Conservation (phyloP, 2,329 filamentous ascomycete genomes). For the Aulographum hederae region DNA sequence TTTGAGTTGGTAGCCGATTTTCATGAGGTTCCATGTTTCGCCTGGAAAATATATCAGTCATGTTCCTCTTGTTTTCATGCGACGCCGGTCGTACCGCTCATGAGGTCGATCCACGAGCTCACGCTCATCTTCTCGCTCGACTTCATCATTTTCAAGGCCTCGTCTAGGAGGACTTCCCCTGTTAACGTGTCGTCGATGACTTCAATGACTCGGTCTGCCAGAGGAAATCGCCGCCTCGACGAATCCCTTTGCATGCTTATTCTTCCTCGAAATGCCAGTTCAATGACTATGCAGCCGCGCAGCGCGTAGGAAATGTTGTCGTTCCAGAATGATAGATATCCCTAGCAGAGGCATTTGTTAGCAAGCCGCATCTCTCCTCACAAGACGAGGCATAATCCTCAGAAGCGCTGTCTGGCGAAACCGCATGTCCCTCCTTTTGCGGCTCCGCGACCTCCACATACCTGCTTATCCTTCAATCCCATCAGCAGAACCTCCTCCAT, state of each 20-base stretch:
- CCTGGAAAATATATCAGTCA: slow-evolving; percentile 41
- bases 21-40: slow-evolving; percentile 99
- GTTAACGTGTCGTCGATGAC: slow-evolving; percentile 93
- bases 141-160: slow-evolving; percentile 99
- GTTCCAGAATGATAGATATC: slow-evolving; percentile 99
- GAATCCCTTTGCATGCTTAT: slow-evolving; percentile 98
- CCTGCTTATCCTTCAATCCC: slow-evolving; percentile 97
- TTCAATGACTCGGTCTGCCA: slow-evolving; percentile 87
- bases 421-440: background rate
- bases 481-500: slow-evolving; percentile 97
- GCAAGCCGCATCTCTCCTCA: slow-evolving; percentile 6
- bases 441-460: slow-evolving; percentile 23
- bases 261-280: slow-evolving; percentile 85
- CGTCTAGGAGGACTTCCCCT: slow-evolving; percentile 90
- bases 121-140: slow-evolving; percentile 99
- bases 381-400: background rate
- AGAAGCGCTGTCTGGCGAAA: too few species aligned
- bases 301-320: slow-evolving; percentile 98
- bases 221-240: slow-evolving; percentile 73
- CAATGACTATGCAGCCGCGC: slow-evolving; percentile 93
- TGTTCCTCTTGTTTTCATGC: slow-evolving; percentile 9
- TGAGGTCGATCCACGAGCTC: slow-evolving; percentile 94
- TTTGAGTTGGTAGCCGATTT: slow-evolving; percentile 98
- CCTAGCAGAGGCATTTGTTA: slow-evolving; percentile 36
- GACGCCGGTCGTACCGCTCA: slow-evolving; percentile 75